Evolutionary conservation across 83 land plant species (phyloP).

Genomic region (Picea abies): DNA sequence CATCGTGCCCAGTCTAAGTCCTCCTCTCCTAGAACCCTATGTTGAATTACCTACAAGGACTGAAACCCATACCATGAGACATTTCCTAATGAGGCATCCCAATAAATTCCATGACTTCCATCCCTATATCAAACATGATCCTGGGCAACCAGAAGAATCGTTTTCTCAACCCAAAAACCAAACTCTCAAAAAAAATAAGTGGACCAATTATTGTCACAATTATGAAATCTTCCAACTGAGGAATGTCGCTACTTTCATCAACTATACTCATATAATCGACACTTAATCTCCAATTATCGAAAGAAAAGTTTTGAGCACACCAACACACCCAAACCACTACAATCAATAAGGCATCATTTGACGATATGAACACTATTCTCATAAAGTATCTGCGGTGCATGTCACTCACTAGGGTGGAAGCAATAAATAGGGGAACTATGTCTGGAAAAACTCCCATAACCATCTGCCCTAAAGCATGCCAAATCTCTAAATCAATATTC

Average conservation of each 20-base stretch:
- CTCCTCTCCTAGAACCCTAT: no score
- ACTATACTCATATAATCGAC: neutral
- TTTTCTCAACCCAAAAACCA: neutral
- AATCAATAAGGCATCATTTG: neutral
- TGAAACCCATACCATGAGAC: no score
- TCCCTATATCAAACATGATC: neutral
- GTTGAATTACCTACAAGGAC: no score
- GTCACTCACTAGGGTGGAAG: neutral
- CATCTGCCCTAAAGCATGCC: neutral
- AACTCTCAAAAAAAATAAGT: neutral
- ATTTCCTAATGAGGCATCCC: no score
- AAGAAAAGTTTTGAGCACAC: neutral
- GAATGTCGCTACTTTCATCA: neutral
- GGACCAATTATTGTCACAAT: neutral
- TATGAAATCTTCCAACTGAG: neutral
- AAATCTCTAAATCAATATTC: neutral
- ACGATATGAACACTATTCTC: no score
- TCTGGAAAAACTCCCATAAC: neutral
- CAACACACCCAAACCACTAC: neutral
- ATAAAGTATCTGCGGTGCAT: no score
- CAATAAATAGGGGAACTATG: neutral
- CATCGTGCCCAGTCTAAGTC: no score
- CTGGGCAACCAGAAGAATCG: neutral
- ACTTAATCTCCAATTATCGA: neutral
- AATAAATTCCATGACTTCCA: no score